Base-by-base conservation (phyloP, 345 rosid species). In the Eucalyptus dawsonii region DNA sequence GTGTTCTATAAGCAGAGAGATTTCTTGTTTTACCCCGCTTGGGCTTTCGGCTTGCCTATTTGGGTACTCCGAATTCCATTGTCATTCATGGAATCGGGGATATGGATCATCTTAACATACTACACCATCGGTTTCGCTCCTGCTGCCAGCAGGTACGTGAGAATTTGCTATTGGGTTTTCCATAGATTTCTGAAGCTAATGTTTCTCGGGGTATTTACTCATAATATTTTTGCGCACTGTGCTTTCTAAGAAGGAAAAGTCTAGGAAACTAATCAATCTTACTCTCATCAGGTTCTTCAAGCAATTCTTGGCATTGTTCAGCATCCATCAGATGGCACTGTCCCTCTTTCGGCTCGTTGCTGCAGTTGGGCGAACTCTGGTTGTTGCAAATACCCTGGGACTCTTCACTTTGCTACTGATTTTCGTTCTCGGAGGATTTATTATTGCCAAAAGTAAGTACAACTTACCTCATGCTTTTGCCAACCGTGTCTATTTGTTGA, bases 251-350 rank as follows among this genome's bases (percentile, higher is more conserved):
- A 56, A 40, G 51, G 40, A 49, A 22, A 53, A 50, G 24, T 11
- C 69, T 34, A 16, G 62, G 45, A 40, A 87, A 87, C 45, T 37
- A 22, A 58, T 24, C 42, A 34, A 89, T 88, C 62, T 13, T 14
- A 25, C 29, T 51, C 11, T 87, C 58, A 34, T 86, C 89, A 97
- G 99, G 95, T 95, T 97, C 86, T 95, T 97, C 92, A 89, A 91
- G 58, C 98, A 96, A 89, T 92, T 94, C 89, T 88, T 97, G 87
- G 94, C 97, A 45, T 94, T 92, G 90, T 90, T 95, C 72, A 88
- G 93, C 87, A 91, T 96, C 88, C 95, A 97, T 88, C 98, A 97
- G 93, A 97, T 96, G 99, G 97, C 99, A 85, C 91, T 95, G 56
- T 89, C 96, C 19, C 94, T 96, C 86, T 97, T 96, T 89, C 93